Conservation (phyloP, 768 basidiomycete genomes). For the Strobilomyces echinocephalus region DNA sequence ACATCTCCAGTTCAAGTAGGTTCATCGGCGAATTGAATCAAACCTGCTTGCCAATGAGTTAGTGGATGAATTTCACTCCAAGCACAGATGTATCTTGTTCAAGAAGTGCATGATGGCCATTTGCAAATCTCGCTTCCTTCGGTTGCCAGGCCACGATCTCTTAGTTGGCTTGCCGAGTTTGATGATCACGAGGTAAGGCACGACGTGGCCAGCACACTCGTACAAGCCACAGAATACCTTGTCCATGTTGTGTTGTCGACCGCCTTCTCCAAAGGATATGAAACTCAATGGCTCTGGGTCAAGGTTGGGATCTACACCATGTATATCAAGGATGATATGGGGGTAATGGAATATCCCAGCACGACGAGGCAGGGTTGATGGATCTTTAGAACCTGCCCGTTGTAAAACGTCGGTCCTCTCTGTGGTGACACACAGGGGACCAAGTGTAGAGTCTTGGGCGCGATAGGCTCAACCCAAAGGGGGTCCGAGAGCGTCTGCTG, state of each 20-base stretch:
- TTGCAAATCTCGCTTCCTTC: constrained; percentile 98
- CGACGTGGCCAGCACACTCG: constrained; percentile 90
- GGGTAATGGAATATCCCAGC: too few relatives aligned
- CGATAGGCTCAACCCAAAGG: too few relatives aligned
- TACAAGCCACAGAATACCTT: constrained; percentile 96
- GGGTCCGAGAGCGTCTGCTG: too few relatives aligned
- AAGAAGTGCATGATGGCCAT: constrained; percentile 95
- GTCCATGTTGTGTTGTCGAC: constrained; percentile 97
- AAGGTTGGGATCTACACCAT: constrained; percentile 81
- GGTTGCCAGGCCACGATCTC: constrained; percentile 88
- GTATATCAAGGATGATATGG: too few relatives aligned
- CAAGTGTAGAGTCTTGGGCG: too few relatives aligned
- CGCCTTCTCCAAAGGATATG: constrained; percentile 88
- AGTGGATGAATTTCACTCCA: too few relatives aligned
- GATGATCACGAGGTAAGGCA: constrained; percentile 88
- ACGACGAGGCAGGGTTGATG: too few relatives aligned
- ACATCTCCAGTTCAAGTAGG: constrained; percentile 38
- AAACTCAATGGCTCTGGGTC: constrained; percentile 96
- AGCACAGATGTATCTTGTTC: constrained; percentile 29
- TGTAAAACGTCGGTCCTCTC: too few relatives aligned
- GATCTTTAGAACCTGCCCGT: too few relatives aligned
- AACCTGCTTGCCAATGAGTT: constrained; percentile 47
- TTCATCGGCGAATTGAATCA: constrained; percentile 97
- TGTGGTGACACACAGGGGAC: too few relatives aligned
- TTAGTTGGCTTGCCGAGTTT: constrained; percentile 97